Percentiles rank a stretch among this genome's conserved stretches.
These are phyloP conservation scores for Microdochium bolleyi DNA, from an alignment of 2,329 filamentous ascomycete species.

Conservation along the genomic window DNA sequence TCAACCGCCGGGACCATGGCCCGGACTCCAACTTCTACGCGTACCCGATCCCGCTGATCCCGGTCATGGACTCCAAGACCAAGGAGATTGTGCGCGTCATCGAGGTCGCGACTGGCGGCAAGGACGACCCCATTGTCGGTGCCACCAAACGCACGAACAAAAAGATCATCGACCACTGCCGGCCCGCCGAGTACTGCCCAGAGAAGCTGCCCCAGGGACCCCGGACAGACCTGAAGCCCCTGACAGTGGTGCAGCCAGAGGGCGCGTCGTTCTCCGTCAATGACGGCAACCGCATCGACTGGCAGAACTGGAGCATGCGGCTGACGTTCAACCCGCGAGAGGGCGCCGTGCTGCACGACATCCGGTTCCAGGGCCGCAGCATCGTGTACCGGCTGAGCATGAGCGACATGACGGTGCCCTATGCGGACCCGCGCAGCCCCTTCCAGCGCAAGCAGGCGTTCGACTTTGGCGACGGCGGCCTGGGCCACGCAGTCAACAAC, in stretches of 20 bases:
- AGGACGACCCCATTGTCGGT: slow-evolving; percentile 8
- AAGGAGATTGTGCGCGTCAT: slow-evolving; percentile 23
- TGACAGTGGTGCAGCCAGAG: slow-evolving; percentile 55
- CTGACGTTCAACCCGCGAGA: slow-evolving; percentile 64
- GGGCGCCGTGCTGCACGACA: slow-evolving; percentile 61
- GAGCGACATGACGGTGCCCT: slow-evolving; percentile 64
- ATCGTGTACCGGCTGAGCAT: slow-evolving; percentile 60
- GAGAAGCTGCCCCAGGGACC: slow-evolving; percentile 8
- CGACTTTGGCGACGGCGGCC: slow-evolving; percentile 63
- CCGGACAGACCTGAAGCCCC: slow-evolving; percentile 44
- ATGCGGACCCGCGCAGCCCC: slow-evolving; percentile 56
- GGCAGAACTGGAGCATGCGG: slow-evolving; percentile 64
- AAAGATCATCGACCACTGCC: slow-evolving; percentile 1
- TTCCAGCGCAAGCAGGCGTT: slow-evolving; percentile 66
- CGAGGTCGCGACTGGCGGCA: slow-evolving; percentile 23
- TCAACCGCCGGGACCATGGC: slow-evolving; percentile 18
- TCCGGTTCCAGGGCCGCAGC: slow-evolving; percentile 57
- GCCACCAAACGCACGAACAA: not conserved
- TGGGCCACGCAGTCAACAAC: slow-evolving; percentile 60
- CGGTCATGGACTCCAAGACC: slow-evolving; percentile 25
- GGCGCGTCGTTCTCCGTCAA: slow-evolving; percentile 57
- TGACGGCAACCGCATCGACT: slow-evolving; percentile 38
- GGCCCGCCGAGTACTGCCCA: slow-evolving; percentile 6
- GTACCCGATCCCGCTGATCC: slow-evolving; percentile 37
- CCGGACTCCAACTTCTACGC: slow-evolving; percentile 41